Percentiles rank a stretch among this genome's conserved stretches.
Evolutionary conservation across 2,329 filamentous ascomycete species (phyloP).

Genomic region (Pseudocercospora macadamiae): DNA sequence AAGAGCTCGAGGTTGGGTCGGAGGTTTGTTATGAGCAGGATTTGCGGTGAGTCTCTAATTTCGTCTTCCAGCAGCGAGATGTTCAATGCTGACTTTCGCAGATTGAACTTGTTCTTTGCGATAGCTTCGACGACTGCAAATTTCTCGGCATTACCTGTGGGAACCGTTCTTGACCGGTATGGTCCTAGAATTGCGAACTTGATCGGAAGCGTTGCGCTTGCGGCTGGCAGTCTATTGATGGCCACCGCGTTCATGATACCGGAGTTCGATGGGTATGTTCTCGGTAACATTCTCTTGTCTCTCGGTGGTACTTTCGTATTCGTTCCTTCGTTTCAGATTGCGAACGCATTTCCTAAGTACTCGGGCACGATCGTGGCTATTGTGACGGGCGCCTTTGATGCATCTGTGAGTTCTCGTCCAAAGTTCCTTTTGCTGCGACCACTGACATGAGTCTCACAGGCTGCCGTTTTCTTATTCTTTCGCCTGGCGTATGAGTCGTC

Average conservation of each 20-base stretch:
- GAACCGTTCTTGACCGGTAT: constrained; percentile 79
- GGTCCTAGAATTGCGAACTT: constrained; percentile 77
- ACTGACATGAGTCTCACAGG: constrained; percentile 24
- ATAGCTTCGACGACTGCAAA: constrained; percentile 86
- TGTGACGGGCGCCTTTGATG: constrained; percentile 55
- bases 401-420: constrained; percentile 35
- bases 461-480: constrained; percentile 53
- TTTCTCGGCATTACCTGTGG: constrained; percentile 80
- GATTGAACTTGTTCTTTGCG: constrained; percentile 88
- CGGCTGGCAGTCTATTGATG: constrained; percentile 70
- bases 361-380: constrained; percentile 53
- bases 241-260: constrained; percentile 63
- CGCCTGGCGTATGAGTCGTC: constrained; percentile 51
- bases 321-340: constrained; percentile 55
- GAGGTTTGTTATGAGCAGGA: constrained; percentile 62
- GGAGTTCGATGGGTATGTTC: constrained; percentile 69
- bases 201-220: constrained; percentile 69
- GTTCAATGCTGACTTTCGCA: constrained; percentile 26
- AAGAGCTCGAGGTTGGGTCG: constrained; percentile 53
- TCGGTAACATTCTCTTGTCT: constrained; percentile 52
- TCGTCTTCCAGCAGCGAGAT: not conserved
- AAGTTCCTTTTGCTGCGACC: not conserved
- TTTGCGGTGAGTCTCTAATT: constrained; percentile 40
- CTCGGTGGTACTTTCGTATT: constrained; percentile 55
- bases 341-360: constrained; percentile 54